Percentiles rank a stretch among this genome's conserved stretches.
Conservation (phyloP, 371 early-diverging fungal genomes). For the Mortierella sp. region DNA sequence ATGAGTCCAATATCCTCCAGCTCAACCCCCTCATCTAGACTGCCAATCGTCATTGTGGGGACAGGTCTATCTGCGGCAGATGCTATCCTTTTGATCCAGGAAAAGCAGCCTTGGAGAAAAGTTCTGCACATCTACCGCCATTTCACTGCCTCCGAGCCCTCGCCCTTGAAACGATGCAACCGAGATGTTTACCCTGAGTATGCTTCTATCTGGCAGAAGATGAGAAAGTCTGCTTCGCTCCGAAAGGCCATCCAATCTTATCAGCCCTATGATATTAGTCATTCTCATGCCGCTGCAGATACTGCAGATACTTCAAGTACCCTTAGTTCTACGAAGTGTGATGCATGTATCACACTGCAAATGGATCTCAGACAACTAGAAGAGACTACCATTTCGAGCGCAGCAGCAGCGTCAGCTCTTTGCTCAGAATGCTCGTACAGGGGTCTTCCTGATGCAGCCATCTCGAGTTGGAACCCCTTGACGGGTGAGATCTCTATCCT, state of each 20-base stretch:
- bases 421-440: conserved; percentile 35
- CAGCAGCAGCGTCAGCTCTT: not conserved
- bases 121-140: conserved; percentile 48
- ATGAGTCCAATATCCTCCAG: not conserved
- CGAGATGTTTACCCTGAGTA: conserved; percentile 52
- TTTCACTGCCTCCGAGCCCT: conserved; percentile 44
- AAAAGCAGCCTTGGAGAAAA: conserved; percentile 41
- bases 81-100: conserved; percentile 47
- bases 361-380: not conserved
- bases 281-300: conserved; percentile 1
- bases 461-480: conserved; percentile 34
- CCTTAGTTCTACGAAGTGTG: not conserved
- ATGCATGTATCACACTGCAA: conserved; percentile 4
- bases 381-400: not conserved
- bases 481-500: conserved; percentile 26
- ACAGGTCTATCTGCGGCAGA: conserved; percentile 55
- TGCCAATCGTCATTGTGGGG: conserved; percentile 49
- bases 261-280: not conserved
- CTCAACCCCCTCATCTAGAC: not conserved
- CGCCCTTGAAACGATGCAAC: conserved; percentile 46
- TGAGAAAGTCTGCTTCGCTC: conserved; percentile 41
- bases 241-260: conserved; percentile 33
- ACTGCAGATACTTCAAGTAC: not conserved
- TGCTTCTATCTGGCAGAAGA: conserved; percentile 40
- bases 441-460: conserved; percentile 41